Evolutionary conservation across 2,329 filamentous ascomycete species (phyloP).

Genomic region (Aspergillus chevalieri): DNA sequence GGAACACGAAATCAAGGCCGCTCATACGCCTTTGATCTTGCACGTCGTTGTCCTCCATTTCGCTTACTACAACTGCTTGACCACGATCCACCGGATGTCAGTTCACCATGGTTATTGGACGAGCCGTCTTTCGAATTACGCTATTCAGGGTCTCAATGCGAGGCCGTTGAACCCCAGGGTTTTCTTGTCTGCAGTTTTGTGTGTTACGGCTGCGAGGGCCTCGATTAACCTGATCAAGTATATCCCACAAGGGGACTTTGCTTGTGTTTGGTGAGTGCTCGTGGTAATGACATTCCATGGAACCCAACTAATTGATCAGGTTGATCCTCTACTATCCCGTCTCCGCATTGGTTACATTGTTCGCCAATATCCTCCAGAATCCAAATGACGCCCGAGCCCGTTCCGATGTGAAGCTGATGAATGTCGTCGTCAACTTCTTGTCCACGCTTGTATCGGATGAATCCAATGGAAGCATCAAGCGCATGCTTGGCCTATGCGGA

Average conservation of each 20-base stretch:
- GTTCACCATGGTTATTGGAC: slow-evolving; percentile 99
- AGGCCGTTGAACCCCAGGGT: slow-evolving; percentile 86
- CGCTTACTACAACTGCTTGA: slow-evolving; percentile 94
- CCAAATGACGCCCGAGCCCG: slow-evolving; percentile 81
- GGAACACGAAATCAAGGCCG: slow-evolving; percentile 90
- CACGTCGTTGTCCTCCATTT: slow-evolving; percentile 94
- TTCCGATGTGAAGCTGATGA: slow-evolving; percentile 87
- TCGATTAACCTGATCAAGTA: slow-evolving; percentile 94
- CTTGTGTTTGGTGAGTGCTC: slow-evolving; percentile 77
- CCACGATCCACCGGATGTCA: slow-evolving; percentile 97
- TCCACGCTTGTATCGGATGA: slow-evolving; percentile 84
- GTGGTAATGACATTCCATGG: background rate
- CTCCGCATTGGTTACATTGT: slow-evolving; percentile 86
- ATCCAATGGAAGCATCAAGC: slow-evolving; percentile 81
- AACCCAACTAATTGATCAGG: slow-evolving; percentile 39
- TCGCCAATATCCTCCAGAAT: slow-evolving; percentile 94
- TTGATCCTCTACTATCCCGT: slow-evolving; percentile 95
- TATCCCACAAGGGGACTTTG: slow-evolving; percentile 88
- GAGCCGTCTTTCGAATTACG: slow-evolving; percentile 86
- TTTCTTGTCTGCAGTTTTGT: slow-evolving; percentile 87
- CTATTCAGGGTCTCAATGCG: slow-evolving; percentile 87
- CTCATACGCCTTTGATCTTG: slow-evolving; percentile 85
- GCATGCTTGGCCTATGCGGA: slow-evolving; percentile 90
- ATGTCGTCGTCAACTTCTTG: slow-evolving; percentile 83
- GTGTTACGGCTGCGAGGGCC: slow-evolving; percentile 84